Evolutionary conservation across 345 rosid genomes (phyloP), one percentile per base, ranked within the genome.

Genomic region (Geranium rotundifolium): DNA sequence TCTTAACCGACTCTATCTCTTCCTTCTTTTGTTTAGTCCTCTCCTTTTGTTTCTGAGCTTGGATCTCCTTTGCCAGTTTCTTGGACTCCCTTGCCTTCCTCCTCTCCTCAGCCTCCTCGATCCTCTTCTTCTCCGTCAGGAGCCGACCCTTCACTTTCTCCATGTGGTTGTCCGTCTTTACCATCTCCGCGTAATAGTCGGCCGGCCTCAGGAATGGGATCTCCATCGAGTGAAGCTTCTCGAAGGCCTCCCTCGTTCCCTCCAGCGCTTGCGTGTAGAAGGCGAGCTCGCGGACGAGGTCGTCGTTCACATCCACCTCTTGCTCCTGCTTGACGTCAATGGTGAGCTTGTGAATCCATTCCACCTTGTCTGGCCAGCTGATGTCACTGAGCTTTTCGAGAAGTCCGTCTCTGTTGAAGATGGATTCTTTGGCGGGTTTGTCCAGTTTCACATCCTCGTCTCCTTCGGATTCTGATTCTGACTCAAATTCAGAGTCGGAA

Each of bases 111-210:
- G 95, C 72, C 77, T 90, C 97, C 78, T 86, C 84, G 1, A 81
- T 85, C 72, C 72, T 78, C 65, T 62, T 88, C 86, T 82, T 87
- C 79, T 85, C 89, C 0, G 82, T 62, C 75, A 85, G 52, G 64
- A 88, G 92, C 72, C 76, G 69, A n/a, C 81, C 69, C 85, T 88
- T 93, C 65, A 90, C 91, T 61, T 88, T 90, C 80, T 67, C 86
- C 96, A 90, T 88, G 64, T 90, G 92, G 10, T 75, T 54, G 72
- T 93, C 95, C 0, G 89, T 70, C 70, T 90, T 93, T 65, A 83
- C 86, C 97, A 90, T 90, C 79, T 93, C 88, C 0, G 95, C 92
- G n/a, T 83, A 88, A 70, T 90, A 88, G 73, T 90, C 90, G 0
- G 85, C 2, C 0, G 92, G 96, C 81, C 97, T 85, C 23, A 90